Conservation (phyloP, 2,329 filamentous ascomycete genomes). For the Phialophora verrucosa region DNA sequence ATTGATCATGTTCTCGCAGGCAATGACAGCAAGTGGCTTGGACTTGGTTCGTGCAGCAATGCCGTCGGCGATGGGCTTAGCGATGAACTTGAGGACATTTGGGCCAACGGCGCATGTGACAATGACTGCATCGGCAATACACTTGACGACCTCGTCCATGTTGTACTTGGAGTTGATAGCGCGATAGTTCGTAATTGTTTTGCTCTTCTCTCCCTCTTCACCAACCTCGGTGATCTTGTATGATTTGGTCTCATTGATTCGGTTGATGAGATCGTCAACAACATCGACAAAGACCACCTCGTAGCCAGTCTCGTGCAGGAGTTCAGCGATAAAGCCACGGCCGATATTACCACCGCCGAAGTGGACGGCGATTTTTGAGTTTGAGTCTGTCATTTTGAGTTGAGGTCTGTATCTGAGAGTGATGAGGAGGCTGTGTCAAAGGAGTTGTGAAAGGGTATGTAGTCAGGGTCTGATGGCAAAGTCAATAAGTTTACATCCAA, state of each 20-base stretch:
- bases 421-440: too few relatives aligned
- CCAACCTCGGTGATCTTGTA: conserved; percentile 96
- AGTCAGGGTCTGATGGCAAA: background rate
- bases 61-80: conserved; percentile 91
- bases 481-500: background rate
- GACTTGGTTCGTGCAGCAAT: conserved; percentile 73
- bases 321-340: conserved; percentile 85
- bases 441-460: background rate
- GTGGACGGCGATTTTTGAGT: conserved; percentile 70
- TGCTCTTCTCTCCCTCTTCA: conserved; percentile 77
- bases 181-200: conserved; percentile 91
- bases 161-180: conserved; percentile 94
- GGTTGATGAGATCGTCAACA: conserved; percentile 78
- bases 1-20: conserved; percentile 96
- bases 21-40: conserved; percentile 85
- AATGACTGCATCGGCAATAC: conserved; percentile 84
- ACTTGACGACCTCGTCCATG: conserved; percentile 78
- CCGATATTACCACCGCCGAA: conserved; percentile 88
- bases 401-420: too few relatives aligned
- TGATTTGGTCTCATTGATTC: conserved; percentile 73
- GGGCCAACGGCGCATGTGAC: conserved; percentile 98
- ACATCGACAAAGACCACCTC: conserved; percentile 98
- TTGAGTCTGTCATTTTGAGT: too few relatives aligned
- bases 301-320: conserved; percentile 92
- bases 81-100: conserved; percentile 95